Evolutionary conservation across 768 basidiomycete species (phyloP), one percentile per base, ranked within the genome.

Genomic region (Leccinellum rugosiceps): DNA sequence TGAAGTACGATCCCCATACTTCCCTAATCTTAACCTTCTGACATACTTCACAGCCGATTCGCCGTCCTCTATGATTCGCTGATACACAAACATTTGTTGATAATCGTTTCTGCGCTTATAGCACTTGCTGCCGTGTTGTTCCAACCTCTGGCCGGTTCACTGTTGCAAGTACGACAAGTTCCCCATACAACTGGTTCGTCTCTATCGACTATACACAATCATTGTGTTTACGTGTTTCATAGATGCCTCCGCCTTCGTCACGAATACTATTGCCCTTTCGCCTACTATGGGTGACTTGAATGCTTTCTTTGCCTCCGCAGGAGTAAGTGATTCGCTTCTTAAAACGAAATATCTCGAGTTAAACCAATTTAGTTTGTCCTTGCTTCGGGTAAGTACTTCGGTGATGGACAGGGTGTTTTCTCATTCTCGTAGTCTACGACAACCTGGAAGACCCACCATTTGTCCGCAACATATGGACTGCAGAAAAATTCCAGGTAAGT

Each of bases 251-350:
- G 78, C 81, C n/a, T 75, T 70, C 3, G 78, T 78, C 57, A 73
- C 62, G n/a, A 70, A 75, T 41, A 65, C 64, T 2, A 57, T 86
- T 32, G 80, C 78, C 7, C 77, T 85, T 21, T 70, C 74, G 8
- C 77, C 79, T 4, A 74, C 77, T 56, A 70, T 81, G 17, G 54
- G 64, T 19, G 67, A 78, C 8, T 63, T 87, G 48, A 80, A 79
- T 44, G 76, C 77, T 17, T 87, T 86, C 64, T 71, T 82, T 10
- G 82, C 86, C 26, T 82, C 86, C 8, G 79, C 83, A 8, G 86
- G 86, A 48, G 80, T 79, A 59, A 58, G 78, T 72, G 23, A 15
- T 56, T 19, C 45, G 7, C 46, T 55, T 45, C 1, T 10, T 43
- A 25, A 43, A 48, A 15, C 45, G 26, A 7, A 52, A 34, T 6